Conservation (phyloP, 345 rosid species). For the Brassica nigra region DNA sequence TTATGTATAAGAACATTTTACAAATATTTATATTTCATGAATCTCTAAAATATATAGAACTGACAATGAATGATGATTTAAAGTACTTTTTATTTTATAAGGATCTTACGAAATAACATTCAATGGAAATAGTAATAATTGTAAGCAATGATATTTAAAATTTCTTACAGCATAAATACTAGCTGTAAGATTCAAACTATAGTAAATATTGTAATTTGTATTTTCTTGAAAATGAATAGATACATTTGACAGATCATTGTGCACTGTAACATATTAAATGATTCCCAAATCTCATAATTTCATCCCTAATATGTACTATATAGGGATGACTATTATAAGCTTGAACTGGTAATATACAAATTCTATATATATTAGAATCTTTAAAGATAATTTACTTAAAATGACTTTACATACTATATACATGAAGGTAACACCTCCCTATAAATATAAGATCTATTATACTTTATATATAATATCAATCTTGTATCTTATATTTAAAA, state of each 20-base stretch:
- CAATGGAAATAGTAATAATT: neutral
- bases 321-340: neutral
- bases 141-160: neutral
- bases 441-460: neutral
- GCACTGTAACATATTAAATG: neutral
- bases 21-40: neutral
- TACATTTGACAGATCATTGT: conserved; percentile 1
- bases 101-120: neutral
- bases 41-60: neutral
- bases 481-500: neutral
- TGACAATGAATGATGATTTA: neutral
- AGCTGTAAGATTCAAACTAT: neutral
- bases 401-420: neutral
- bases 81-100: neutral
- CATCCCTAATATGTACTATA: neutral
- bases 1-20: neutral
- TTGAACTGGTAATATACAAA: neutral
- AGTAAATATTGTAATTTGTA: neutral
- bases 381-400: neutral
- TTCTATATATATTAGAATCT: neutral
- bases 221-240: neutral
- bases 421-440: neutral
- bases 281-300: neutral
- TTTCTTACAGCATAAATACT: neutral
- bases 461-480: neutral